Evolutionary conservation across 306 rosid species (phyloP).

Genomic region (Astragalus glycyphyllos): DNA sequence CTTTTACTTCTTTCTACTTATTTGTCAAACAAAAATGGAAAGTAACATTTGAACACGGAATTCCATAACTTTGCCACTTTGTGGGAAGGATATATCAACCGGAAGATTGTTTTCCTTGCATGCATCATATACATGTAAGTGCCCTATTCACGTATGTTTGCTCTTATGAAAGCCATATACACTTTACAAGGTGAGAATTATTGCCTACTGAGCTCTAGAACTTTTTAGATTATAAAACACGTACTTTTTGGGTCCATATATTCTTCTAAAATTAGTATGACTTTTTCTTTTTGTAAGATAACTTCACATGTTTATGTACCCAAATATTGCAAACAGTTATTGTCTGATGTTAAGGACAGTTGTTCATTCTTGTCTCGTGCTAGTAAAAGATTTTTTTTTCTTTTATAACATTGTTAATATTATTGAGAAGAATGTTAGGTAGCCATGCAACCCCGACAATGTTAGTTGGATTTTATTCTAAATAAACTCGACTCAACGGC

Average conservation of each 20-base stretch:
- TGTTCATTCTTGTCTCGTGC: too few relatives aligned
- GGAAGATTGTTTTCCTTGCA: background rate
- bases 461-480: too few relatives aligned
- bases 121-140: background rate
- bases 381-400: too few relatives aligned
- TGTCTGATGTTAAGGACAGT: too few relatives aligned
- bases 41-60: too few relatives aligned
- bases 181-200: conserved; percentile 4
- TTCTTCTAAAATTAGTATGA: background rate
- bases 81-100: background rate
- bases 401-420: too few relatives aligned
- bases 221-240: background rate
- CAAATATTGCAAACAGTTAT: conserved; percentile 38
- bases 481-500: too few relatives aligned
- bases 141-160: conserved; percentile 20
- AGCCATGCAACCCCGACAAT: too few relatives aligned
- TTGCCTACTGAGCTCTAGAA: background rate
- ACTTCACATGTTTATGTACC: conserved; percentile 16
- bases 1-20: too few relatives aligned
- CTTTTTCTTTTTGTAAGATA: background rate
- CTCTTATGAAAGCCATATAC: conserved; percentile 33
- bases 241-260: conserved; percentile 20
- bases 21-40: too few relatives aligned
- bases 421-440: too few relatives aligned
- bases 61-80: too few relatives aligned